Base-by-base conservation (phyloP, 805 yeast genomes). In the Zygosaccharomyces pseudorouxii region DNA sequence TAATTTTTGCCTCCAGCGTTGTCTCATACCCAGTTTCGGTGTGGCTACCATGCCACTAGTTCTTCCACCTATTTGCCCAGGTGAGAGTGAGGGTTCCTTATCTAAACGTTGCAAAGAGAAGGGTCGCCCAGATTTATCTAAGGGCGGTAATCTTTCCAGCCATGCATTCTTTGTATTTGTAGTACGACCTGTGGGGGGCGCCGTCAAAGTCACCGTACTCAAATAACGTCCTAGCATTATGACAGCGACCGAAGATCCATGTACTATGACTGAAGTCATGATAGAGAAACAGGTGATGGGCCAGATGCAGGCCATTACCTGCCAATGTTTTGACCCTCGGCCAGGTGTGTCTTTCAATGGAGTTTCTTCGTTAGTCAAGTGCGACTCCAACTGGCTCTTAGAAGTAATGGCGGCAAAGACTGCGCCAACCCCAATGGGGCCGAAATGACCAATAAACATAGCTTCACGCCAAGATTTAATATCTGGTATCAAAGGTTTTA, bases 361-460 rank as follows among this genome's bases (percentile, higher is more conserved):
- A 0, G 86, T 80, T 36, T 77, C 77, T 22, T 76, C 78, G 3
- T 63, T 70, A 20, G 76, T 71, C 16, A 72, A 68, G 49, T 68
- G 70, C 6, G 67, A 71, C 59, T 86, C 95, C 46, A 86, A 69
- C 52, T 82, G 85, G 8, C 81, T 78, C 52, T 92, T 78, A 0
- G 95, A 88, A 53, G 89, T 71, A 45, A 89, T 82, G 5, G 86
- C 82, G 38, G 93, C 92, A 67, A 86, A 89, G 6, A 89, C 74
- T 1, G 96, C 96, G 48, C 97, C 96, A 16, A 89, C 97, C 41
- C 97, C 97, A 61, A 90, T 87, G 2, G 97, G 97, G n/a, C 97
- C 97, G 66, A 90, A 89, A 69, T 89, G 96, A 19, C 97, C 97
- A 65, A 95, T 87, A 66, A 90, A 90, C 3, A 89, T 64, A 0